Evolutionary conservation across 495 filamentous ascomycete species (phyloP), one percentile per base, ranked within the genome.

Genomic region (Cercophora sp.): DNA sequence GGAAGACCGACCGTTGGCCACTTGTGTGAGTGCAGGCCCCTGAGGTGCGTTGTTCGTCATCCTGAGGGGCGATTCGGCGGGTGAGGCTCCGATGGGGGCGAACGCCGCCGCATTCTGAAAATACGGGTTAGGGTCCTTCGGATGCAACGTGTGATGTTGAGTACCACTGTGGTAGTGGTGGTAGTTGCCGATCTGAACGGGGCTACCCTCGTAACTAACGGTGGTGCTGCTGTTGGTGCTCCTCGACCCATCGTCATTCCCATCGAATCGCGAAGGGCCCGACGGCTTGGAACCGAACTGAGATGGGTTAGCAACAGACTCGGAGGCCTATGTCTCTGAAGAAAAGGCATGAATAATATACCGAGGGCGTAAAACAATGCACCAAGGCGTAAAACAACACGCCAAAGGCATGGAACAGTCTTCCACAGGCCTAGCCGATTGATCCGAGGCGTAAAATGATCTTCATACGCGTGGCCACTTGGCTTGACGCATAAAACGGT

Each of bases 251-350:
- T 69, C 67, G 27, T 67, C 65, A 6, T 54, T 37, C 9, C 67
- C 68, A 48, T 75, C 70, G 26, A 59, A 64, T n/a, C n/a, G n/a
- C 40, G 58, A 62, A 20, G 69, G 65, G 52, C 60, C 69, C 4
- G 68, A 63, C 23, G 68, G 70, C 62, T 77, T 75, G 32, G 72
- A 66, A 11, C 72, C 67, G 60, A 72, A 77, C 74, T 77, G 55
- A n/a, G n/a, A n/a, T n/a, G n/a, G n/a, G n/a, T n/a, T n/a, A n/a
- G n/a, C n/a, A n/a, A n/a, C n/a, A n/a, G n/a, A n/a, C n/a, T n/a
- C n/a, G n/a, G n/a, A n/a, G n/a, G n/a, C n/a, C n/a, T n/a, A n/a
- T n/a, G n/a, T n/a, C n/a, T n/a, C n/a, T n/a, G n/a, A n/a, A n/a
- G n/a, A n/a, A n/a, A n/a, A n/a, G n/a, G n/a, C n/a, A n/a, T n/a